phyloP scores from a whole-genome alignment of 768 basidiomycete species.

The Leucosporidium creatinivorum region DNA sequence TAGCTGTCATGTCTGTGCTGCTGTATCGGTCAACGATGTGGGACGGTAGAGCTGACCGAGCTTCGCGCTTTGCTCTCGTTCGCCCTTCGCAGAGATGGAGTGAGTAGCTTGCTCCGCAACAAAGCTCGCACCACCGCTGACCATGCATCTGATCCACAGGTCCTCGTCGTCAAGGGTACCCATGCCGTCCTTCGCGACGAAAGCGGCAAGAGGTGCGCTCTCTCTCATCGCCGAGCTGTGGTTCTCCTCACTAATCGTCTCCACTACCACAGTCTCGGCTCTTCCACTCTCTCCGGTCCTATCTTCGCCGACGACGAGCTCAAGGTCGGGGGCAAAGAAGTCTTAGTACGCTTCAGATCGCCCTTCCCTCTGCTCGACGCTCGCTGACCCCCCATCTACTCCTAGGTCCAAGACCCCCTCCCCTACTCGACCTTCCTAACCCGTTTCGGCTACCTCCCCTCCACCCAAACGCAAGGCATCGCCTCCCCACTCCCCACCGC shows the following conservation, averaged over 20 bases:
- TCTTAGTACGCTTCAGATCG: neutral
- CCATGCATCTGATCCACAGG: neutral
- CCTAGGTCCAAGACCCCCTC: conserved; percentile 12
- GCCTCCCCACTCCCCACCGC: too few relatives aligned
- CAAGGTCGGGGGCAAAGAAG: neutral
- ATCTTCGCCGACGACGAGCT: conserved; percentile 8
- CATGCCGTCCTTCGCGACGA: conserved; percentile 5
- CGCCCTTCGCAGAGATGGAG: conserved; percentile 15
- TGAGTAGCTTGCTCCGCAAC: neutral
- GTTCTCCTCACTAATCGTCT: neutral
- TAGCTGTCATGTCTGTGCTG: neutral
- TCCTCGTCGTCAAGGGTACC: conserved; percentile 1
- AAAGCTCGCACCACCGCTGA: neutral
- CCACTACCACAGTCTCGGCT: too few relatives aligned
- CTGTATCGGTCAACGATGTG: too few relatives aligned
- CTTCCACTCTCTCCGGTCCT: too few relatives aligned
- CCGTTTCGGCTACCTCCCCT: neutral
- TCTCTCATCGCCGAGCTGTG: neutral
- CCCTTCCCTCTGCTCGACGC: neutral
- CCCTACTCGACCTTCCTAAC: neutral
- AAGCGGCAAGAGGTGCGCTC: conserved; percentile 15
- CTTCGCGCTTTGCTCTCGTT: neutral
- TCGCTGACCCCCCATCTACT: neutral
- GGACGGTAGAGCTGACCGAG: neutral
- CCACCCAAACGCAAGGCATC: neutral